Conservation (phyloP, 2,329 filamentous ascomycete species). For the Diaporthe aspalathi region DNA sequence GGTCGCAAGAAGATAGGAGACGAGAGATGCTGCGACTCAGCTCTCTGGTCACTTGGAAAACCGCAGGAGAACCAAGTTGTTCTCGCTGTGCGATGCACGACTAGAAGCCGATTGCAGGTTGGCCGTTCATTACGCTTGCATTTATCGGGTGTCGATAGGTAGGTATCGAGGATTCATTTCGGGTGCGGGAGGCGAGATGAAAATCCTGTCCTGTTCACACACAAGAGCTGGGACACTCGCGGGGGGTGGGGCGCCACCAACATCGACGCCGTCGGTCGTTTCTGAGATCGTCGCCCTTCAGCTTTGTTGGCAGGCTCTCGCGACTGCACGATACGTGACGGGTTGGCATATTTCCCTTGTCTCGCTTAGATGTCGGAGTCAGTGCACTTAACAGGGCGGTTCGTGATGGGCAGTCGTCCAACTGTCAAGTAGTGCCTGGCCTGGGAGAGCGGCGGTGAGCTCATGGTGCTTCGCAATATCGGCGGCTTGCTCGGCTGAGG, state of each 20-base stretch:
- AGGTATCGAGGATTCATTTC: background rate
- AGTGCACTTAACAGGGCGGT: constrained; percentile 10
- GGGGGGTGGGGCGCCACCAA: background rate
- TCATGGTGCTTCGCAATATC: background rate
- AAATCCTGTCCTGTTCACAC: background rate
- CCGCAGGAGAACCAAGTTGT: background rate
- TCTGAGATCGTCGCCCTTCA: background rate
- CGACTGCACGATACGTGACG: constrained; percentile 18
- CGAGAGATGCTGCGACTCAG: background rate
- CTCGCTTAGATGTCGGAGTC: constrained; percentile 11
- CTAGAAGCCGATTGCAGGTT: background rate
- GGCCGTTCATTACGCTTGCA: background rate
- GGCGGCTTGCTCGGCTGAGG: constrained; percentile 28
- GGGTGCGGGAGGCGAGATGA: background rate
- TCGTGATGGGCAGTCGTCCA: constrained; percentile 6
- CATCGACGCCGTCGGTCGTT: background rate
- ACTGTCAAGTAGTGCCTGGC: too few relatives aligned
- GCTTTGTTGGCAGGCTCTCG: background rate
- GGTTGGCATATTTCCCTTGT: background rate
- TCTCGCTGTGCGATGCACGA: background rate
- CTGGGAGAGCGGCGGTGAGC: too few relatives aligned
- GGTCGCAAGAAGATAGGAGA: background rate
- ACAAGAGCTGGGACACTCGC: background rate
- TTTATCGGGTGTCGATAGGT: too few relatives aligned
- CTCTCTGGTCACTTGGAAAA: background rate